Evolutionary conservation across 2,329 filamentous ascomycete genomes (phyloP), one percentile per base, ranked within the genome.

Genomic region (Neurospora sp.): DNA sequence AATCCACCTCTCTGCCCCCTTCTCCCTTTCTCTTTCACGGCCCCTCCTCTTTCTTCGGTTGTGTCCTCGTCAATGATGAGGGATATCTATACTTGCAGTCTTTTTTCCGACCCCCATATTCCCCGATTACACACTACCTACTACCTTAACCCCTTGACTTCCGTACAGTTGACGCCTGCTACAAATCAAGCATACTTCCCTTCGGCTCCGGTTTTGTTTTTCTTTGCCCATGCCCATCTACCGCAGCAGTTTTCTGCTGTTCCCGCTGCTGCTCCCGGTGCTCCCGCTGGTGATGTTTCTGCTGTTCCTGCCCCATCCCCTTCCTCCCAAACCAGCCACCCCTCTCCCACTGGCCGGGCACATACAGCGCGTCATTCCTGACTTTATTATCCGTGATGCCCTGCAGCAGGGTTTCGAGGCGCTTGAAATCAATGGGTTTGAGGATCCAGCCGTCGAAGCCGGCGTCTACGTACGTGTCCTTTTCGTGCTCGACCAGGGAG

Each of bases 361-460:
- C 79, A 76, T 96, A 96, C 0, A 93, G 77, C 74, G 88, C 89
- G n/a, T 83, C 79, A 19, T 85, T 79, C 19, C 92, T 85, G 0
- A 85, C 80, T 0, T 85, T 80, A 0, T 85, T 81, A 66, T 92
- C 85, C 2, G 88, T 83, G 46, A 96, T 91, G 1, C 92, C 92
- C 0, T 82, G 79, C 69, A 97, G 84, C 8, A 97, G 82, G 28
- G 85, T 84, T 70, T 87, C 88, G 0, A 97, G 83, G 8, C 92
- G 86, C 74, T 88, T 87, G 77, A 97, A 96, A 71, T 95, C 89
- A 65, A 97, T 91, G 0, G 93, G 93, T 76, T 97, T 97, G 70
- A 96, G 82, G 36, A 97, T 93, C 93, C 93, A 97, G 33, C 91
- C 93, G 74, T 97, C 93, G 74, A 97, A 97, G 0, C 93, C 93